Evolutionary conservation across 805 yeast species (phyloP).

Genomic region (Wickerhamiella siamensis): DNA sequence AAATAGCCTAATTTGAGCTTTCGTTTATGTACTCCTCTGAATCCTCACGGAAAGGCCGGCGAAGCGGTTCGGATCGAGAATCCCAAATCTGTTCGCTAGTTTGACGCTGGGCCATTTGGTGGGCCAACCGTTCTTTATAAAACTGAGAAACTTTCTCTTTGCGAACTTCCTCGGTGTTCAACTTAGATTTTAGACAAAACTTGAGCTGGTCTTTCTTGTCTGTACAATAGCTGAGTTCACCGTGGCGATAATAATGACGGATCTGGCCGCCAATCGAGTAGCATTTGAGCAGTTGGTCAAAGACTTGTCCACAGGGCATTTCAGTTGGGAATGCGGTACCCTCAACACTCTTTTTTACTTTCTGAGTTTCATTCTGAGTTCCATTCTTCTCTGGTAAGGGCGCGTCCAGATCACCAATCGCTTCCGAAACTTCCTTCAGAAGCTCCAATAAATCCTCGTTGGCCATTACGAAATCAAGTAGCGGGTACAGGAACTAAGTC

Average conservation of each 20-base stretch:
- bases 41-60: slow-evolving; percentile 28
- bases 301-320: slow-evolving; percentile 70
- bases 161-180: slow-evolving; percentile 40
- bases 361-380: neutral
- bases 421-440: slow-evolving; percentile 14
- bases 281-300: slow-evolving; percentile 75
- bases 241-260: slow-evolving; percentile 70
- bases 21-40: slow-evolving; percentile 1
- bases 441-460: slow-evolving; percentile 12
- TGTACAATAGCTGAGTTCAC: slow-evolving; percentile 58
- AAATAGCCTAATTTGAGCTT: neutral
- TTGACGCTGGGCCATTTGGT: slow-evolving; percentile 45
- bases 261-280: slow-evolving; percentile 86
- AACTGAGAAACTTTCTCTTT: slow-evolving; percentile 46
- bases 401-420: slow-evolving; percentile 14
- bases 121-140: slow-evolving; percentile 47
- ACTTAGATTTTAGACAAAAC: slow-evolving; percentile 56
- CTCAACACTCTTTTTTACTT: neutral
- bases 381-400: neutral
- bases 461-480: neutral
- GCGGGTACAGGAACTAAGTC: neutral
- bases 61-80: slow-evolving; percentile 26
- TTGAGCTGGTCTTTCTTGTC: slow-evolving; percentile 59
- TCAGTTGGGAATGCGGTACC: slow-evolving; percentile 25
- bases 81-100: slow-evolving; percentile 83